Conservation (phyloP, 2,329 filamentous ascomycete genomes). For the Trichophyton benhamiae region DNA sequence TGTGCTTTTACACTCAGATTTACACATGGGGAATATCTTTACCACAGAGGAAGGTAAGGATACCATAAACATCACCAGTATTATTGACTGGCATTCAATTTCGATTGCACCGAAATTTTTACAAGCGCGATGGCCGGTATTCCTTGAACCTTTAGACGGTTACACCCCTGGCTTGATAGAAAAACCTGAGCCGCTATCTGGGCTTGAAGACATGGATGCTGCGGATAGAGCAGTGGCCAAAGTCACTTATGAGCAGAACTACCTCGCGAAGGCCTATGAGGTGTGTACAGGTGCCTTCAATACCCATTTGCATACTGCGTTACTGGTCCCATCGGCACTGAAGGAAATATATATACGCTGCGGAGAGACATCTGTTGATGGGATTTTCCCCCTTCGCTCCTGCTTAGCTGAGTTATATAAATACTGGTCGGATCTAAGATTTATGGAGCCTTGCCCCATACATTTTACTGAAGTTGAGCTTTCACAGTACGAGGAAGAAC, state of each 20-base stretch:
- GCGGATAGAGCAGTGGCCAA: neutral
- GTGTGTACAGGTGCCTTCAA: neutral
- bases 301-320: neutral
- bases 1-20: neutral
- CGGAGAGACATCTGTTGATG: neutral
- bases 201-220: neutral
- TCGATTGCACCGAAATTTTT: constrained; percentile 21
- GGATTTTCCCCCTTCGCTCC: neutral
- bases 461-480: neutral
- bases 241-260: neutral
- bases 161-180: neutral
- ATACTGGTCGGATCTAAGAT: neutral
- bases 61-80: constrained; percentile 14
- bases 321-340: neutral
- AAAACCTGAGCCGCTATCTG: neutral
- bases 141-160: neutral
- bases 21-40: constrained; percentile 19
- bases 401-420: neutral
- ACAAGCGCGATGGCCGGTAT: constrained; percentile 12
- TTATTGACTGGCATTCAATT: constrained; percentile 34
- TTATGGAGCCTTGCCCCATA: neutral
- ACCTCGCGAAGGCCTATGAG: constrained; percentile 1
- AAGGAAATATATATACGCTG: neutral
- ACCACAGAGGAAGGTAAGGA: constrained; percentile 12
- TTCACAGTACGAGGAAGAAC: neutral